Conservation (phyloP, 352 stramenopile genomes). For the Hyphochytrium catenoides region DNA sequence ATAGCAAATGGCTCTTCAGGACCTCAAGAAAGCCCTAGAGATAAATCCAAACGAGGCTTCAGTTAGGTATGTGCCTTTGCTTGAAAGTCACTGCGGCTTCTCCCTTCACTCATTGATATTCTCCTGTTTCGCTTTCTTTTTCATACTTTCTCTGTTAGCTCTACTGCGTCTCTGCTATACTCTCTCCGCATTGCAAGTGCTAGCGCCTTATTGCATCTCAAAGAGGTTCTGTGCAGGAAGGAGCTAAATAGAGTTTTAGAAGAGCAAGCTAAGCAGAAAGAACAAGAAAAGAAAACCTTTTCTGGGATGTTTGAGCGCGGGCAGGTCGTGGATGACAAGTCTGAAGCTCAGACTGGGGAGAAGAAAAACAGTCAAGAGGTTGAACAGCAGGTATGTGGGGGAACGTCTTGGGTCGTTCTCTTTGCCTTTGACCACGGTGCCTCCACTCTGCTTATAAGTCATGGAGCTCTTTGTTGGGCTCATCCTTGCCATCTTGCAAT, state of each 20-base stretch:
- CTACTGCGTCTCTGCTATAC: too few species aligned
- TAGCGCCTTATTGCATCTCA: too few species aligned
- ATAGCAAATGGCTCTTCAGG: slow-evolving; percentile 32
- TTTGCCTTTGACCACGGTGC: not conserved
- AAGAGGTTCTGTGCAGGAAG: too few species aligned
- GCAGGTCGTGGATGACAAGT: slow-evolving; percentile 21
- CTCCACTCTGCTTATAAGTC: not conserved
- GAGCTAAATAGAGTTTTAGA: too few species aligned
- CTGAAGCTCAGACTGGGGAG: slow-evolving; percentile 12
- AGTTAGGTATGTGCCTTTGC: too few species aligned
- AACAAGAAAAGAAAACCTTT: slow-evolving; percentile 42
- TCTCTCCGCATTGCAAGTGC: too few species aligned
- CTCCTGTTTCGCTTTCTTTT: too few species aligned
- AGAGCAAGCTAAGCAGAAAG: slow-evolving; percentile 26
- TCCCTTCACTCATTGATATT: too few species aligned
- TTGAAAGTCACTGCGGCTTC: too few species aligned
- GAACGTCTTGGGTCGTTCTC: not conserved
- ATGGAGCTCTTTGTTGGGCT: not conserved
- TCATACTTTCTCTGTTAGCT: too few species aligned
- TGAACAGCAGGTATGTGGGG: not conserved
- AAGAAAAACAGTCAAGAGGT: slow-evolving; percentile 30
- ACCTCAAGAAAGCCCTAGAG: slow-evolving; percentile 32
- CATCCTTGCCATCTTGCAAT: not conserved
- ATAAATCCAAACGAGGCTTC: slow-evolving; percentile 29
- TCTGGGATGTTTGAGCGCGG: slow-evolving; percentile 52